phyloP scores from a whole-genome alignment of 257 asterid species.

The Asclepias syriaca region DNA sequence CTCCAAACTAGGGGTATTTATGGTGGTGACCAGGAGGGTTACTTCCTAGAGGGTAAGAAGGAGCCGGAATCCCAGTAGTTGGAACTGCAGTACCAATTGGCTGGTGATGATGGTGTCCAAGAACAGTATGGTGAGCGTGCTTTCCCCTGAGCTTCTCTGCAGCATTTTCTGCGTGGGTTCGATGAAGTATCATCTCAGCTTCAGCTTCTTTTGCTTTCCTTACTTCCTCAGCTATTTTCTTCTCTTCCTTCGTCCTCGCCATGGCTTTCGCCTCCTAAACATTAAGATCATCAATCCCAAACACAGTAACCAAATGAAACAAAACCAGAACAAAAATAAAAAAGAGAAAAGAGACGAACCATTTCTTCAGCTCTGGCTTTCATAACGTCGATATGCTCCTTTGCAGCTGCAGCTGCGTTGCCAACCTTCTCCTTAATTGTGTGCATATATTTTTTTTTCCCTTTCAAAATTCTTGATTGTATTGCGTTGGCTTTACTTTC shows the following conservation, averaged over 20 bases:
- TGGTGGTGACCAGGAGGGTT: slow-evolving; percentile 21
- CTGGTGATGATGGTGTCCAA: slow-evolving; percentile 14
- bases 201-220: slow-evolving; percentile 72
- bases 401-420: slow-evolving; percentile 60
- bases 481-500: too few relatives aligned
- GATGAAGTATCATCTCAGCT: slow-evolving; percentile 69
- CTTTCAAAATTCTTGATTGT: too few relatives aligned
- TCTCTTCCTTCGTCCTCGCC: slow-evolving; percentile 55
- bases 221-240: slow-evolving; percentile 41
- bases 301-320: background rate
- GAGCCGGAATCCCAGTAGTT: slow-evolving; percentile 26
- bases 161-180: slow-evolving; percentile 53
- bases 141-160: slow-evolving; percentile 34
- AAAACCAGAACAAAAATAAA: background rate
- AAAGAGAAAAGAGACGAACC: slow-evolving; percentile 35
- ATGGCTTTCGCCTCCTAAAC: slow-evolving; percentile 44
- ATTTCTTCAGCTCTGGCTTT: slow-evolving; percentile 68
- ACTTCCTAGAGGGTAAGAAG: slow-evolving; percentile 37
- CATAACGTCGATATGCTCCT: slow-evolving; percentile 53
- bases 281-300: background rate
- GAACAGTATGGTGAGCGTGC: slow-evolving; percentile 11
- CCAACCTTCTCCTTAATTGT: slow-evolving; percentile 51
- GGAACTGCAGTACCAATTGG: slow-evolving; percentile 21
- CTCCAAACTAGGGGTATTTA: background rate
- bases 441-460: slow-evolving; percentile 28